Evolutionary conservation across 108 stramenopile genomes (phyloP).

Genomic region (Skeletonema costatum): DNA sequence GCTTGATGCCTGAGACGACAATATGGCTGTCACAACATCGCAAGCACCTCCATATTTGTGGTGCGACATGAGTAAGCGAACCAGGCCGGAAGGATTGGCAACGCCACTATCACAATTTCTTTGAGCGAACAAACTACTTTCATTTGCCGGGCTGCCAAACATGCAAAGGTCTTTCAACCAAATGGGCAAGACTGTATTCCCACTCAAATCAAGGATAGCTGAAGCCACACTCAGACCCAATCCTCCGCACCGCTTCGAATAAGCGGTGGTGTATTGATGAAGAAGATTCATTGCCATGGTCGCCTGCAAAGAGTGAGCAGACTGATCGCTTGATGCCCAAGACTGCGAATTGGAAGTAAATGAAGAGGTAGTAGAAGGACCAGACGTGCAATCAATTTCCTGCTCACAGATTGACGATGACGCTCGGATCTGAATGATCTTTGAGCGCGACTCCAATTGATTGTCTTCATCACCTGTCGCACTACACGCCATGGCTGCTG

Average conservation of each 20-base stretch:
- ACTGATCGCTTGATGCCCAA: constrained; percentile 8
- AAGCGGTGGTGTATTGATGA: constrained; percentile 45
- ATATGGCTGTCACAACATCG: constrained; percentile 50
- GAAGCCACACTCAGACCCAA: constrained; percentile 70
- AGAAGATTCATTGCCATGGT: constrained; percentile 56
- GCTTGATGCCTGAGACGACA: constrained; percentile 22
- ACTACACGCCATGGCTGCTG: constrained; percentile 34
- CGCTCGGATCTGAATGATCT: constrained; percentile 40
- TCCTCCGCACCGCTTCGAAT: constrained; percentile 53
- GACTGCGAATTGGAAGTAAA: constrained; percentile 20
- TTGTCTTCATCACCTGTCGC: constrained; percentile 2
- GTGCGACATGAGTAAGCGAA: constrained; percentile 63
- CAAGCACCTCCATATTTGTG: constrained; percentile 75
- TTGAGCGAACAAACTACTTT: constrained; percentile 58
- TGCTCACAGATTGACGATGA: constrained; percentile 36
- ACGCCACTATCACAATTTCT: constrained; percentile 16
- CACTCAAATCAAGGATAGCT: constrained; percentile 40
- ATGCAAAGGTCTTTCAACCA: constrained; percentile 77
- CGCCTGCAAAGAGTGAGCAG: constrained; percentile 17
- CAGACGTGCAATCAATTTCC: background rate
- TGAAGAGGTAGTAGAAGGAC: constrained; percentile 5
- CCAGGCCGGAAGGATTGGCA: constrained; percentile 66
- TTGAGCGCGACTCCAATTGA: constrained; percentile 30
- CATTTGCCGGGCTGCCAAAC: constrained; percentile 22
- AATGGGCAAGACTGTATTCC: constrained; percentile 48